Evolutionary conservation across 768 basidiomycete genomes (phyloP).

Genomic region (Mycena albidolilacea): DNA sequence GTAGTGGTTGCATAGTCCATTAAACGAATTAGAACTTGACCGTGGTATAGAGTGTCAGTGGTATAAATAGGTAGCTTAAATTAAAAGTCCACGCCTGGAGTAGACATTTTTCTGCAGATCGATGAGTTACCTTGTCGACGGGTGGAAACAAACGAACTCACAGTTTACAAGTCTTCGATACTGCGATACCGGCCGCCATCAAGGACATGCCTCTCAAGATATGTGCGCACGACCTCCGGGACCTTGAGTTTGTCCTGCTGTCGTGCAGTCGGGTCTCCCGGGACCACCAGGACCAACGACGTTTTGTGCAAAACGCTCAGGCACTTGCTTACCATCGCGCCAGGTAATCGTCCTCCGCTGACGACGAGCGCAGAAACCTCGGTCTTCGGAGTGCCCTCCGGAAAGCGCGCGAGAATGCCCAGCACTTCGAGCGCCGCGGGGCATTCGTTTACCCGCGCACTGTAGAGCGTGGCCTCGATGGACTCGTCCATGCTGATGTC

Average conservation of each 20-base stretch:
- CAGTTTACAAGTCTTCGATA: constrained; percentile 12
- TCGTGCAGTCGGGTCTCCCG: neutral
- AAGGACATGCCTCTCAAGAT: constrained; percentile 35
- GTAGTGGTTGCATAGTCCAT: constrained; percentile 9
- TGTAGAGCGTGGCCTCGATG: constrained; percentile 32
- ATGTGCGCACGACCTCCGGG: constrained; percentile 33
- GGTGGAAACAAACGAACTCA: neutral
- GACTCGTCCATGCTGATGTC: constrained; percentile 23
- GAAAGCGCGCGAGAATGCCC: constrained; percentile 27
- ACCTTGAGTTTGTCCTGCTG: constrained; percentile 31
- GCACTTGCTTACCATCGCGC: constrained; percentile 36
- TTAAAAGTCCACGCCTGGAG: constrained; percentile 2
- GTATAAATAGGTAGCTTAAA: constrained; percentile 25
- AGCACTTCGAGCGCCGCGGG: constrained; percentile 39
- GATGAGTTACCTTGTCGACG: neutral
- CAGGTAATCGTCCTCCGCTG: constrained; percentile 21
- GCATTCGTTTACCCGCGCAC: constrained; percentile 34
- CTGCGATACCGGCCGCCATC: constrained; percentile 25
- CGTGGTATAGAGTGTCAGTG: constrained; percentile 29
- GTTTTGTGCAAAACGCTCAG: constrained; percentile 38
- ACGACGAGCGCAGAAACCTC: constrained; percentile 31
- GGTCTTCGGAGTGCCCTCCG: constrained; percentile 29
- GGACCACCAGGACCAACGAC: constrained; percentile 26
- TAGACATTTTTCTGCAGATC: constrained; percentile 1
- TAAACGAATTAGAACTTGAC: constrained; percentile 32